These are phyloP conservation scores for Rhododendron williamsianum DNA, from an alignment of 148 eudicot species.

Conservation along the genomic window DNA sequence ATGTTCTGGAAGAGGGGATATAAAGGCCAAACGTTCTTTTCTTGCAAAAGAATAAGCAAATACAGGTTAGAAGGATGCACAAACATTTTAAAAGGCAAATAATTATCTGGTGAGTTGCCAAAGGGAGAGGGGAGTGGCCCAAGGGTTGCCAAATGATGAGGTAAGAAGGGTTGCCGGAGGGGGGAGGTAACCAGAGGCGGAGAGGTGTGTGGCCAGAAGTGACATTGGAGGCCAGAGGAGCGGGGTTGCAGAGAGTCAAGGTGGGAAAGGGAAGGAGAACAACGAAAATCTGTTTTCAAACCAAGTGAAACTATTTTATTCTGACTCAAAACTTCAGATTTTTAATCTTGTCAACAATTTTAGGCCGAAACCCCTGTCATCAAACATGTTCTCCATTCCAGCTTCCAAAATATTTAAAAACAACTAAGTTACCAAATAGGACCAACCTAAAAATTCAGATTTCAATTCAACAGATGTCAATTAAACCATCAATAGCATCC, in stretches of 20 bases:
- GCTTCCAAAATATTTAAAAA: not conserved
- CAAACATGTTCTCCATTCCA: not conserved
- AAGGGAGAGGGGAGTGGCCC: not conserved
- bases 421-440: not conserved
- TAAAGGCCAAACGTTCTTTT: not conserved
- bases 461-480: not conserved
- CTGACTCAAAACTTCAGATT: not conserved
- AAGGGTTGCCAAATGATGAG: not conserved
- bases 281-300: not conserved
- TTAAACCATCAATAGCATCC: not conserved
- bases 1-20: not conserved
- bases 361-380: not conserved
- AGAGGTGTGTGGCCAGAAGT: not conserved
- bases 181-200: not conserved
- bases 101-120: not conserved
- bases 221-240: not conserved
- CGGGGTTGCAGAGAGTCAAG: not conserved
- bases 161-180: not conserved
- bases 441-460: not conserved
- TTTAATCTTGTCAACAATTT: not conserved
- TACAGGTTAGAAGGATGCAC: not conserved
- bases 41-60: not conserved
- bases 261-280: not conserved
- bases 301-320: not conserved
- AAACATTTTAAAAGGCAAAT: not conserved